A percentile compares a stretch with the other conserved stretches of the same genome.
Conservation (phyloP, 495 filamentous ascomycete genomes). For the Cudoniella acicularis region DNA sequence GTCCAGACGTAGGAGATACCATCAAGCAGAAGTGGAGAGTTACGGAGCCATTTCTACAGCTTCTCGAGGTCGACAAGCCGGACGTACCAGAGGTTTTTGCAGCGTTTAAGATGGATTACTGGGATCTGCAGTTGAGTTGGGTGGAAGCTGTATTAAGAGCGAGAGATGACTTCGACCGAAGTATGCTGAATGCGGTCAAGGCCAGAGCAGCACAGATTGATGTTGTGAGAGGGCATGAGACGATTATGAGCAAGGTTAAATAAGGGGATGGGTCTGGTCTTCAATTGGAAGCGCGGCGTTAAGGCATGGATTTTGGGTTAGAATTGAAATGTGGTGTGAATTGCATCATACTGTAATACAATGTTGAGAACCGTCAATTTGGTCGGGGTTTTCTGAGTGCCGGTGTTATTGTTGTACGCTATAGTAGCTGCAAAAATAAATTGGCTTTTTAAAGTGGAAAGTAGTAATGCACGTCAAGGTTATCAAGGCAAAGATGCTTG, state of each 20-base stretch:
- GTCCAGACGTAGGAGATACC: slow-evolving; percentile 43
- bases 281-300: slow-evolving; percentile 20
- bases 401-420: too few relatives aligned
- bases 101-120: slow-evolving; percentile 78
- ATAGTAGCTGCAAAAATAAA: too few relatives aligned
- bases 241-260: slow-evolving; percentile 86
- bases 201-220: slow-evolving; percentile 79
- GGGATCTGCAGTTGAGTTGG: slow-evolving; percentile 94
- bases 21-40: slow-evolving; percentile 92
- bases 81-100: slow-evolving; percentile 72
- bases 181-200: slow-evolving; percentile 84
- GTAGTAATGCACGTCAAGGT: too few relatives aligned
- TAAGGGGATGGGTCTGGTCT: slow-evolving; percentile 33
- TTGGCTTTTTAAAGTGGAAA: too few relatives aligned
- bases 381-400: too few relatives aligned
- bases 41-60: slow-evolving; percentile 70
- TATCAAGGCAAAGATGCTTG: too few relatives aligned
- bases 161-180: slow-evolving; percentile 89
- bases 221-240: slow-evolving; percentile 73
- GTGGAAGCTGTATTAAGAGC: slow-evolving; percentile 88
- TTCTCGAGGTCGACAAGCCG: slow-evolving; percentile 75
- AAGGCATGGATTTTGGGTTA: neutral
- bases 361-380: too few relatives aligned
- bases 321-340: neutral
- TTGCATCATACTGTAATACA: too few relatives aligned